These are phyloP conservation scores for Hansenula sp. DNA, from an alignment of 1,139 yeast species.

Conservation along the genomic window DNA sequence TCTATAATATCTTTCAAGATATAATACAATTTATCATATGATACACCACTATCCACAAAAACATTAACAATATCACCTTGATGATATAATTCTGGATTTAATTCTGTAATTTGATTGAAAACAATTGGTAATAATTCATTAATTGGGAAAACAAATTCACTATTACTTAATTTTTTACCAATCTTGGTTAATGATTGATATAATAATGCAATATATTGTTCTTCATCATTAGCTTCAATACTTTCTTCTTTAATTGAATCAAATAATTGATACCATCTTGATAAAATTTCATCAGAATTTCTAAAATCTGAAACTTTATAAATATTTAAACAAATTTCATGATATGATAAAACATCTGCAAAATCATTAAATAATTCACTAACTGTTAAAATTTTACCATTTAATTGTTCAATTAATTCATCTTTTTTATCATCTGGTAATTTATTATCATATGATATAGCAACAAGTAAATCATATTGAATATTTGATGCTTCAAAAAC, in stretches of 20 bases:
- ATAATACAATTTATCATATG: constrained; percentile 65
- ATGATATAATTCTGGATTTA: constrained; percentile 37
- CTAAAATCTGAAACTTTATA: constrained; percentile 82
- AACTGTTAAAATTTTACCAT: constrained; percentile 62
- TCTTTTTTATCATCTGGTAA: constrained; percentile 38
- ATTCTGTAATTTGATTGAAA: constrained; percentile 27
- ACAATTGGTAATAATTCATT: constrained; percentile 62
- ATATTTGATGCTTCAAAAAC: constrained; percentile 82
- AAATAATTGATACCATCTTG: constrained; percentile 67
- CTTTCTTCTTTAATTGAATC: constrained; percentile 25
- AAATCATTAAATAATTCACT: constrained; percentile 81
- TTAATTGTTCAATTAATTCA: constrained; percentile 50
- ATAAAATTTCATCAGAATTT: constrained; percentile 64
- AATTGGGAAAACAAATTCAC: constrained; percentile 79
- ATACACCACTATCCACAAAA: constrained; percentile 71
- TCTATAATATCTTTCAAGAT: constrained; percentile 66
- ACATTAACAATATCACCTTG: constrained; percentile 61
- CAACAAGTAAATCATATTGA: constrained; percentile 73
- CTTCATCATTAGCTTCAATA: constrained; percentile 22
- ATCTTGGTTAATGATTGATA: constrained; percentile 37
- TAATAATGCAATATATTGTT: constrained; percentile 29
- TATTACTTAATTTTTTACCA: constrained; percentile 45
- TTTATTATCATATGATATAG: constrained; percentile 57
- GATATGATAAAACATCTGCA: constrained; percentile 85
- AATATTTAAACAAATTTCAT: constrained; percentile 72